phyloP scores from a whole-genome alignment of 148 eudicot species.

The Chenopodium berlandieri region DNA sequence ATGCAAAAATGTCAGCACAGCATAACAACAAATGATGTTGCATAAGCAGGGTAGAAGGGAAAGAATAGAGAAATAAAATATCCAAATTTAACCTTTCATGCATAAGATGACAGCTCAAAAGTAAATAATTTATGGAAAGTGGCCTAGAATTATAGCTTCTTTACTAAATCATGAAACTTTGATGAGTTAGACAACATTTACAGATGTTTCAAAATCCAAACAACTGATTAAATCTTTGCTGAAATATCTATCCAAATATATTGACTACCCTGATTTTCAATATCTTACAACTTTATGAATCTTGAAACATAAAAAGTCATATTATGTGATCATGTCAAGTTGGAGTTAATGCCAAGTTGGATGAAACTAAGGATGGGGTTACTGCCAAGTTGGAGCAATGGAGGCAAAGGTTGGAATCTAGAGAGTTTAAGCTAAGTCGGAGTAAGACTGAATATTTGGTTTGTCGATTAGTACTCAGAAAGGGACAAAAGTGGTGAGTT shows the following conservation, averaged over 20 bases:
- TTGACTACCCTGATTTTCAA: background rate
- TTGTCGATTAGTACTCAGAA: no score
- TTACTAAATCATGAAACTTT: no score
- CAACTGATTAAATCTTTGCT: background rate
- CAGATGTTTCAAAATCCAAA: no score
- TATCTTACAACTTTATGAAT: background rate
- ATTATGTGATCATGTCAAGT: background rate
- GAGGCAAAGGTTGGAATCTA: no score
- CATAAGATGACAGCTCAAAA: background rate
- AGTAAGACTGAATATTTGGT: no score
- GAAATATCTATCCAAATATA: background rate
- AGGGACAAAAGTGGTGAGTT: no score
- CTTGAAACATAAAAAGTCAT: background rate
- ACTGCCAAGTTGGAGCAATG: no score
- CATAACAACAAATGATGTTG: background rate
- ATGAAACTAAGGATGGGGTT: no score
- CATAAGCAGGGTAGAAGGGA: background rate
- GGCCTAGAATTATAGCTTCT: background rate
- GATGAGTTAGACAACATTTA: no score
- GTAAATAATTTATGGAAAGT: background rate
- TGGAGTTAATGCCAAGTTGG: no score
- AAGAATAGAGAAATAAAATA: background rate
- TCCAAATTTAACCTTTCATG: no score
- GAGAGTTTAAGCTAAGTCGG: no score
- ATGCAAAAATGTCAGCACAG: slow-evolving; percentile 20